phyloP scores from a whole-genome alignment of 1,139 yeast genomes.

The Candida frijolesensis region DNA sequence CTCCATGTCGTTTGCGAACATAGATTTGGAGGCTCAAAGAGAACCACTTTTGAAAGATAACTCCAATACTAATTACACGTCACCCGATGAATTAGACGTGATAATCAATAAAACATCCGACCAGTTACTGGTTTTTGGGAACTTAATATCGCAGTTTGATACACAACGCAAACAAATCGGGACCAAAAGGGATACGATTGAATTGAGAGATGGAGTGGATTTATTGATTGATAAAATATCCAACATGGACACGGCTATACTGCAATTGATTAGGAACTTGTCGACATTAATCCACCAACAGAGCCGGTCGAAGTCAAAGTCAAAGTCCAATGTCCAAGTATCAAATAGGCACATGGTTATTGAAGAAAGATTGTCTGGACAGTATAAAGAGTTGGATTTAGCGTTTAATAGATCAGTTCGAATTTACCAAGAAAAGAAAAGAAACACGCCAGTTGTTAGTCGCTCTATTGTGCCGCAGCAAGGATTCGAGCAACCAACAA shows the following conservation, averaged over 20 bases:
- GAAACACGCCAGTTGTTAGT: slow-evolving; percentile 25
- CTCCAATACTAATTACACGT: neutral
- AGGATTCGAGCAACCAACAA: slow-evolving; percentile 21
- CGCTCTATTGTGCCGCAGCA: slow-evolving; percentile 1
- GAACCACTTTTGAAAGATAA: slow-evolving; percentile 17
- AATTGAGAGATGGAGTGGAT: slow-evolving; percentile 44
- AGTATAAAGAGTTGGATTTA: slow-evolving; percentile 39
- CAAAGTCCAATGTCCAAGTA: slow-evolving; percentile 20
- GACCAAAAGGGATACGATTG: slow-evolving; percentile 50
- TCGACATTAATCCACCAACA: slow-evolving; percentile 32
- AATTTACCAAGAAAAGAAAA: slow-evolving; percentile 36
- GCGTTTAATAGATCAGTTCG: slow-evolving; percentile 33
- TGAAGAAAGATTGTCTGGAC: slow-evolving; percentile 41
- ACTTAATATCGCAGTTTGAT: slow-evolving; percentile 50
- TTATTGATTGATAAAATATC: slow-evolving; percentile 27
- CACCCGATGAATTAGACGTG: slow-evolving; percentile 30
- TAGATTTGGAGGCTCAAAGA: slow-evolving; percentile 59
- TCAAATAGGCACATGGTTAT: slow-evolving; percentile 43
- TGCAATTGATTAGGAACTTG: slow-evolving; percentile 31
- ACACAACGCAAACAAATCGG: slow-evolving; percentile 55
- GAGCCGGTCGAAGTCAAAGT: slow-evolving; percentile 11
- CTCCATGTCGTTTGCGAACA: slow-evolving; percentile 63
- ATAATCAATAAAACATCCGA: slow-evolving; percentile 39
- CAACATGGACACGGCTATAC: slow-evolving; percentile 37
- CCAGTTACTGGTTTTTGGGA: slow-evolving; percentile 53